Conservation (phyloP, 1,284 basidiomycete species). For the Austroboletus niveus region DNA sequence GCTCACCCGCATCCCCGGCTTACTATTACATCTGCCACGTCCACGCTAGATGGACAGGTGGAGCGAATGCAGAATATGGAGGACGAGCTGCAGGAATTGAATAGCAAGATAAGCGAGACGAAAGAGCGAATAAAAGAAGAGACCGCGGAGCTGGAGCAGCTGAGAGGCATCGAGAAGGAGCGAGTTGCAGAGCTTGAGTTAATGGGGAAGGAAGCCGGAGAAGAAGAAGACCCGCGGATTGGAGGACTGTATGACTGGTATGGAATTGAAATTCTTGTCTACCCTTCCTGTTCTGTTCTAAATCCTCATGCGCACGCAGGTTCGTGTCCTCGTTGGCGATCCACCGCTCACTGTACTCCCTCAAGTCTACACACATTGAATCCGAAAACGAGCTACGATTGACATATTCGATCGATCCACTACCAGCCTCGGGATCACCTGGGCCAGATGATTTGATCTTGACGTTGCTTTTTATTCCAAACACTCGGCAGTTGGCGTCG, state of each 20-base stretch:
- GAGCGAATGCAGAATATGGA: conserved; percentile 71
- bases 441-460: conserved; percentile 42
- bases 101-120: conserved; percentile 46
- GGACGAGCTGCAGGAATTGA: conserved; percentile 49
- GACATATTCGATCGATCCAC: conserved; percentile 51
- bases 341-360: conserved; percentile 60
- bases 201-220: conserved; percentile 56
- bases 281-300: neutral
- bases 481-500: conserved; percentile 59
- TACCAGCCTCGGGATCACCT: conserved; percentile 13
- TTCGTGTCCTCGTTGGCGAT: conserved; percentile 63
- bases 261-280: conserved; percentile 12
- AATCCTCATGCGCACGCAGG: conserved; percentile 41
- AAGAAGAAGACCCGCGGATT: conserved; percentile 63
- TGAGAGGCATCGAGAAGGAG: conserved; percentile 72
- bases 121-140: conserved; percentile 57
- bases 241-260: conserved; percentile 71
- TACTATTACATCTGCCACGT: conserved; percentile 68
- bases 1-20: conserved; percentile 75
- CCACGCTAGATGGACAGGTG: conserved; percentile 69
- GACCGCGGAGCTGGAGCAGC: conserved; percentile 59
- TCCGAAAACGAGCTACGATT: conserved; percentile 76
- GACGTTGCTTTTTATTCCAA: conserved; percentile 64
- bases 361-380: conserved; percentile 56
- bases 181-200: conserved; percentile 68